Evolutionary conservation across 305 asterid genomes (phyloP).

Genomic region (Fraxinus ornus): DNA sequence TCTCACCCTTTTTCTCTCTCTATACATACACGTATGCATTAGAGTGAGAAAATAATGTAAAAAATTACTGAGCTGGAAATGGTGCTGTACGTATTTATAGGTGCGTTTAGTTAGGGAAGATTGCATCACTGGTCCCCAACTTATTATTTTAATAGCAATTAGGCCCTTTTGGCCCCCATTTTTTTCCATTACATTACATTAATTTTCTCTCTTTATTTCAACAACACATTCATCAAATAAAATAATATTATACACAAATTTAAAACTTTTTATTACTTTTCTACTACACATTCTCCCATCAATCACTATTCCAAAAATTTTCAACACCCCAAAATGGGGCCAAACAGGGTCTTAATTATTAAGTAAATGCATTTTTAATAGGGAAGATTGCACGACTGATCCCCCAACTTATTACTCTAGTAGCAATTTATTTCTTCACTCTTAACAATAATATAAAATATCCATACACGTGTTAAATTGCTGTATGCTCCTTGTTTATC

Average conservation of each 20-base stretch:
- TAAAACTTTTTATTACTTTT: too few relatives aligned
- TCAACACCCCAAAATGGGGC: too few relatives aligned
- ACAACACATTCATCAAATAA: too few relatives aligned
- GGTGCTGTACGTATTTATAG: background rate
- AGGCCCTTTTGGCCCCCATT: too few relatives aligned
- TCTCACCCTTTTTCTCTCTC: conserved; percentile 15
- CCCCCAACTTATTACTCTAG: background rate
- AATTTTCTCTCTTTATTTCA: too few relatives aligned
- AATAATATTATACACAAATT: too few relatives aligned
- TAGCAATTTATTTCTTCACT: background rate
- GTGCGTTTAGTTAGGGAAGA: background rate
- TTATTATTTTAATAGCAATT: background rate
- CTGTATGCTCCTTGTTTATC: background rate
- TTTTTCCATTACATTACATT: too few relatives aligned
- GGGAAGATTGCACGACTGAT: background rate
- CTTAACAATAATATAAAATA: background rate
- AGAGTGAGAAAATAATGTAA: background rate
- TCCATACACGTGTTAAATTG: background rate
- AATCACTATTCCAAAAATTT: too few relatives aligned
- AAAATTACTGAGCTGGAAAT: background rate
- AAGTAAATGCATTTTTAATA: background rate
- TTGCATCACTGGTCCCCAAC: background rate
- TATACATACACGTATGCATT: conserved; percentile 4
- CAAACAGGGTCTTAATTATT: background rate
- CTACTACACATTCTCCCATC: too few relatives aligned